phyloP scores from a whole-genome alignment of 2,329 filamentous ascomycete species.

The Fusarium sarcochroum region DNA sequence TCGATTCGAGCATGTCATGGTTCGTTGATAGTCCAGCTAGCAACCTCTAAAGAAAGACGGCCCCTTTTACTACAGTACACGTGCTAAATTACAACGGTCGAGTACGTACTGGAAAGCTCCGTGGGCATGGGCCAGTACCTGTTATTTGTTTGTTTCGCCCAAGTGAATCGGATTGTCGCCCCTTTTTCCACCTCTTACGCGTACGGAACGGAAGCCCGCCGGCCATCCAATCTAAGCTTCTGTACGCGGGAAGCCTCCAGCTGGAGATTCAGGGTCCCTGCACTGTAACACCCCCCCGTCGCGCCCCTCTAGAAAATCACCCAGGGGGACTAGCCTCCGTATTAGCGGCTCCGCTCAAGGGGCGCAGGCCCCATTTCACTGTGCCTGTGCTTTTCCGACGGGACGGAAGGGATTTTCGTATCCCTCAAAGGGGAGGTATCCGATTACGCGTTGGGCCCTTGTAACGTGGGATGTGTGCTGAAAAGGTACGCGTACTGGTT shows the following conservation, averaged over 20 bases:
- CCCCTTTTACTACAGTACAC: not conserved
- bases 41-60: too few species aligned
- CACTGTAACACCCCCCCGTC: conserved; percentile 7
- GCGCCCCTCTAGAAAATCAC: too few species aligned
- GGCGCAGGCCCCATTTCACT: conserved; percentile 3
- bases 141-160: too few species aligned
- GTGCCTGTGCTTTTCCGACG: conserved; percentile 16
- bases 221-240: not conserved
- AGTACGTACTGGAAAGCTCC: too few species aligned
- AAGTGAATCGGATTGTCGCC: not conserved
- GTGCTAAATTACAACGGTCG: too few species aligned
- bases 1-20: not conserved
- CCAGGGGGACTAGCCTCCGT: too few species aligned
- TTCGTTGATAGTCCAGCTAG: too few species aligned
- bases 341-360: not conserved
- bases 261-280: conserved; percentile 14
- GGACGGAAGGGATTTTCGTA: conserved; percentile 29
- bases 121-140: too few species aligned
- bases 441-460: conserved; percentile 23
- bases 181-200: conserved; percentile 3
- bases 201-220: not conserved
- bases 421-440: conserved; percentile 20
- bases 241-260: not conserved
- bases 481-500: conserved; percentile 13
- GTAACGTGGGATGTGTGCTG: conserved; percentile 4